These are phyloP conservation scores for Aspergillus persii DNA, from an alignment of 2,329 filamentous ascomycete species.

Conservation along the genomic window DNA sequence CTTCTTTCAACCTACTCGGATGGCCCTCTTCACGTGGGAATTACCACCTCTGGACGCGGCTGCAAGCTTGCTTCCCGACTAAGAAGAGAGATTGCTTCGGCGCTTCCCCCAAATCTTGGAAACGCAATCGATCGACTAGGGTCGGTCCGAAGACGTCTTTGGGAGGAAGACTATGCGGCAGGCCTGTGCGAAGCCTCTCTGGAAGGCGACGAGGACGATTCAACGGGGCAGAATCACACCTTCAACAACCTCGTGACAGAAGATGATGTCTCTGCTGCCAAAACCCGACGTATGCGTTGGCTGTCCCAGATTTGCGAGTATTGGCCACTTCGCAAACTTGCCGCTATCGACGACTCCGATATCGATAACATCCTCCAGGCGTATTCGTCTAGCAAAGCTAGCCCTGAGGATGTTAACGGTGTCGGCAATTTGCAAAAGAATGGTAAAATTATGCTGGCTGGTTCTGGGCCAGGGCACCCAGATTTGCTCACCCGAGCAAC, in stretches of 20 bases:
- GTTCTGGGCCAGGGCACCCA: constrained; percentile 88
- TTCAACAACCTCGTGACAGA: constrained; percentile 82
- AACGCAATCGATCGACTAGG: constrained; percentile 75
- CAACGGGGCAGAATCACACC: constrained; percentile 62
- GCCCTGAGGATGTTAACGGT: constrained; percentile 14
- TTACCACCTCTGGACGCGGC: constrained; percentile 91
- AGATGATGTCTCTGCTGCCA: constrained; percentile 69
- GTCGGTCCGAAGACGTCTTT: constrained; percentile 66
- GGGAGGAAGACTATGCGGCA: constrained; percentile 66
- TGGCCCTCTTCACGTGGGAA: constrained; percentile 88
- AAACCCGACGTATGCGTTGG: constrained; percentile 85
- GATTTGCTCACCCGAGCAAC: constrained; percentile 75
- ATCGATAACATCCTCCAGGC: constrained; percentile 72
- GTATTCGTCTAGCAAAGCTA: constrained; percentile 50
- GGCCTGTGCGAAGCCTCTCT: constrained; percentile 44
- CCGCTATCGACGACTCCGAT: constrained; percentile 74
- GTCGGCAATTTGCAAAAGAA: constrained; percentile 28
- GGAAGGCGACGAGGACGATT: constrained; percentile 50
- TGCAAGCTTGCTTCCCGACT: constrained; percentile 92
- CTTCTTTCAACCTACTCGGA: constrained; percentile 86
- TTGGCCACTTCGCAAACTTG: constrained; percentile 84
- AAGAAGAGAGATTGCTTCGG: constrained; percentile 79
- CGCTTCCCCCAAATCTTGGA: constrained; percentile 73
- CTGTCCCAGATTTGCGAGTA: constrained; percentile 96
- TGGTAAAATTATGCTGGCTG: constrained; percentile 81